Evolutionary conservation across 768 basidiomycete genomes (phyloP).

Genomic region (Pleurotus citrinopileatus): DNA sequence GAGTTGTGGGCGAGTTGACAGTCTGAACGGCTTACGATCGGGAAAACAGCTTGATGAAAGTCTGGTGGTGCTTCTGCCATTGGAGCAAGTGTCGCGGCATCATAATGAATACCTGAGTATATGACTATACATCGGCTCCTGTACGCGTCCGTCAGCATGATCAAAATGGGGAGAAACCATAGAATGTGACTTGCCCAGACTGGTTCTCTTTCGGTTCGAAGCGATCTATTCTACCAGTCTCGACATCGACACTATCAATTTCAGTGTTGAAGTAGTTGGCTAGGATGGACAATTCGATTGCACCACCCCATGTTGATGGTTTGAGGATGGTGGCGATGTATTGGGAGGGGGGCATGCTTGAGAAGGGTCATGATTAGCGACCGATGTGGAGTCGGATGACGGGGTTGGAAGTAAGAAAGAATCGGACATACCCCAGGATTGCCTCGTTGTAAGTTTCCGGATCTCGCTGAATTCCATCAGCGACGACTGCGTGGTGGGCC

Average conservation of each 20-base stretch:
- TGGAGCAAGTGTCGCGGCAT: slow-evolving; percentile 83
- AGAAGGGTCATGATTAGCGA: background rate
- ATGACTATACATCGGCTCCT: slow-evolving; percentile 68
- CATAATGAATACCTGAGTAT: slow-evolving; percentile 97
- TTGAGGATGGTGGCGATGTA: slow-evolving; percentile 84
- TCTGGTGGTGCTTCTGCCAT: slow-evolving; percentile 70
- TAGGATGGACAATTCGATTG: slow-evolving; percentile 88
- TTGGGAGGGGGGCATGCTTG: slow-evolving; percentile 53
- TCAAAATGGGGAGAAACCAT: slow-evolving; percentile 47
- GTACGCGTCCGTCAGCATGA: slow-evolving; percentile 38
- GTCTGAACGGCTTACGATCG: slow-evolving; percentile 39
- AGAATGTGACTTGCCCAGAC: background rate
- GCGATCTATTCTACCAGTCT: slow-evolving; percentile 81
- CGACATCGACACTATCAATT: slow-evolving; percentile 88
- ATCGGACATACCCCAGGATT: slow-evolving; percentile 70
- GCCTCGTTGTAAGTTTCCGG: slow-evolving; percentile 76
- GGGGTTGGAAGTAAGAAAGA: no score
- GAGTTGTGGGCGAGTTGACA: background rate
- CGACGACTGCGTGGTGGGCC: slow-evolving; percentile 57
- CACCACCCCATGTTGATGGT: slow-evolving; percentile 89
- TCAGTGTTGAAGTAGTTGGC: slow-evolving; percentile 80
- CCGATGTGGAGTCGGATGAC: background rate
- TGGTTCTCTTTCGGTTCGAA: slow-evolving; percentile 3
- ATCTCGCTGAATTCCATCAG: slow-evolving; percentile 73
- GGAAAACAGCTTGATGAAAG: slow-evolving; percentile 89